phyloP scores from a whole-genome alignment of 371 early-diverging fungal genomes.

The Mortierella sp. region DNA sequence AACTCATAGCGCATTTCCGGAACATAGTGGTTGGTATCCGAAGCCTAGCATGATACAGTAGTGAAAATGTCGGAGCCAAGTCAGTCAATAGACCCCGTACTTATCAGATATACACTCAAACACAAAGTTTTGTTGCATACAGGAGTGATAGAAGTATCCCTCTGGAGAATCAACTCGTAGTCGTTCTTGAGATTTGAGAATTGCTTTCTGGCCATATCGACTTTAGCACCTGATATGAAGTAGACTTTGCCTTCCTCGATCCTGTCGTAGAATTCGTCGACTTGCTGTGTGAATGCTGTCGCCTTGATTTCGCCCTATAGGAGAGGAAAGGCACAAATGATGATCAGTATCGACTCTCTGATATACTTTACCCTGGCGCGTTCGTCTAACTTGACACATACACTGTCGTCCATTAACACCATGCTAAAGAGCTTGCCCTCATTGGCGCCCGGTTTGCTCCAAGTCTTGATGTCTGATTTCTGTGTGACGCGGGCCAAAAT shows the following conservation, averaged over 20 bases:
- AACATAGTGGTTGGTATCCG: conserved; percentile 60
- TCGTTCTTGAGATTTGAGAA: conserved; percentile 86
- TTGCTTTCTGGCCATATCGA: conserved; percentile 89
- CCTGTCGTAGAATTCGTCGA: conserved; percentile 75
- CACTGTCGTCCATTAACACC: conserved; percentile 85
- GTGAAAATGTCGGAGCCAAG: neutral
- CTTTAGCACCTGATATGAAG: conserved; percentile 83
- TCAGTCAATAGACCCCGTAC: too few relatives aligned
- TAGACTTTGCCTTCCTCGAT: conserved; percentile 87
- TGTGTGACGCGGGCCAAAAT: conserved; percentile 88
- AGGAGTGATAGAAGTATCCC: conserved; percentile 67
- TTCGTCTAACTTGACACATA: conserved; percentile 51
- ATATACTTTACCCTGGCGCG: neutral
- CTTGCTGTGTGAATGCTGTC: conserved; percentile 89
- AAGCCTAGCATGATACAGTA: conserved; percentile 59
- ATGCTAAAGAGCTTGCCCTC: conserved; percentile 93
- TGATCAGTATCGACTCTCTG: too few relatives aligned
- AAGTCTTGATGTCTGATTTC: conserved; percentile 86
- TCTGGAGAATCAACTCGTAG: conserved; percentile 92
- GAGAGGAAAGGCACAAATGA: neutral
- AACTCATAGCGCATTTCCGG: conserved; percentile 79
- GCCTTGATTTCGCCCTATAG: conserved; percentile 89
- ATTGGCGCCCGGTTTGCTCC: conserved; percentile 77
- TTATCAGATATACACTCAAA: too few relatives aligned
- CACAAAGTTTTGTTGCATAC: conserved; percentile 51